Evolutionary conservation across 805 yeast genomes (phyloP).

Genomic region (Ogataea ramenticola): DNA sequence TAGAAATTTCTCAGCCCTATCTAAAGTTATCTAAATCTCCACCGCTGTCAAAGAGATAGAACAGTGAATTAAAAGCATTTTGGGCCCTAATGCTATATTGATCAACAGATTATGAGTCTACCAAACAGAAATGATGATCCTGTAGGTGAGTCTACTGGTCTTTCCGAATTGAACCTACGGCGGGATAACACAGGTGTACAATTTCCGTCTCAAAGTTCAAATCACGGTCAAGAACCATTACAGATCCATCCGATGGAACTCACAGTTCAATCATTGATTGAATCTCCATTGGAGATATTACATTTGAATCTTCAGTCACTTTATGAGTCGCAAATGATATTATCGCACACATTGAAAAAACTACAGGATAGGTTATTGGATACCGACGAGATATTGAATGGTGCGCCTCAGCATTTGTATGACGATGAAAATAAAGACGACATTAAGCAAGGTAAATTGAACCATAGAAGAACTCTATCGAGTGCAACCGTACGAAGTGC

Average conservation of each 20-base stretch:
- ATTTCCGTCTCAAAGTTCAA: too few species aligned
- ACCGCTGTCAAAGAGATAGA: too few species aligned
- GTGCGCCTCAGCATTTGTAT: not conserved
- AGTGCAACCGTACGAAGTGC: not conserved
- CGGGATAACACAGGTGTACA: too few species aligned
- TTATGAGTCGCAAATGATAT: conserved; percentile 49
- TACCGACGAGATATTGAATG: conserved; percentile 7
- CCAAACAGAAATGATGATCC: too few species aligned
- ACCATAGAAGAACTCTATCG: not conserved
- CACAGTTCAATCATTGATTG: conserved; percentile 48
- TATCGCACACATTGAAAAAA: conserved; percentile 39
- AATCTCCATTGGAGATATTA: conserved; percentile 45
- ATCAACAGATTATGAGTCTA: too few species aligned
- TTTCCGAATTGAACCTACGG: too few species aligned
- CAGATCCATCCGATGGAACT: conserved; percentile 51
- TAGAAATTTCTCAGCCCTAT: too few species aligned
- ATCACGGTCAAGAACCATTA: too few species aligned
- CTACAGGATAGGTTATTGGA: conserved; percentile 23
- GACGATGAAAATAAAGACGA: not conserved
- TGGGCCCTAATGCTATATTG: too few species aligned
- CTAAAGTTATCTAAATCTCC: too few species aligned
- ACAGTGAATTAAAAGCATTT: too few species aligned
- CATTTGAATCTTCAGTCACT: conserved; percentile 43
- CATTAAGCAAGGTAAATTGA: not conserved
- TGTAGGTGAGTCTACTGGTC: too few species aligned